phyloP scores from a whole-genome alignment of 305 asterid genomes.

The Rubia balearica region DNA sequence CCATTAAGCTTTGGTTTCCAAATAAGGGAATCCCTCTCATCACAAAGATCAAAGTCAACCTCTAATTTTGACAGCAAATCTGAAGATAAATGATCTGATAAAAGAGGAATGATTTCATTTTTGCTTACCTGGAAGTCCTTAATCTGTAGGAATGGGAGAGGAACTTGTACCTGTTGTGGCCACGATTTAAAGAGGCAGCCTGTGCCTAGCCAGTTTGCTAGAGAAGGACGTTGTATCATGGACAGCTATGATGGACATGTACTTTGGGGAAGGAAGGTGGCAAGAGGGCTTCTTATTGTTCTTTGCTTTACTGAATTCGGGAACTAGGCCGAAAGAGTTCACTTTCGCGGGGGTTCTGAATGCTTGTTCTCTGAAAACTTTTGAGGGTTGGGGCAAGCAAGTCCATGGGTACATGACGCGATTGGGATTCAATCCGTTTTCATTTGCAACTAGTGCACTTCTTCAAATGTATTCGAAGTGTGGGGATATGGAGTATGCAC shows the following conservation, averaged over 20 bases:
- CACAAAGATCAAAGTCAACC: too few species aligned
- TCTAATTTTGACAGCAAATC: too few species aligned
- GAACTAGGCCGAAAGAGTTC: slow-evolving; percentile 1
- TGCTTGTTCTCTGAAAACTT: not conserved
- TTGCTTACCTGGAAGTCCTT: too few species aligned
- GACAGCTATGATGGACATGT: not conserved
- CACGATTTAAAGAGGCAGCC: too few species aligned
- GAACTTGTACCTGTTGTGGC: too few species aligned
- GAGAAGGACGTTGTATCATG: slow-evolving; percentile 4
- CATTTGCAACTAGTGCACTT: slow-evolving; percentile 5
- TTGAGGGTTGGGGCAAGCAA: not conserved
- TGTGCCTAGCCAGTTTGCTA: too few species aligned
- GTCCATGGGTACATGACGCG: not conserved
- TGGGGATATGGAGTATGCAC: not conserved
- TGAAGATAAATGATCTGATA: too few species aligned
- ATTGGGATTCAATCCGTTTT: not conserved
- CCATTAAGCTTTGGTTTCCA: too few species aligned
- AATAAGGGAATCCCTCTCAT: too few species aligned
- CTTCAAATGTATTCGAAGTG: not conserved
- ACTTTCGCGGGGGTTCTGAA: not conserved
- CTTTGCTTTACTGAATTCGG: not conserved
- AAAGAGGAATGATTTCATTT: too few species aligned
- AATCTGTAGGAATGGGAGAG: too few species aligned
- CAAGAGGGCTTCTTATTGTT: not conserved
- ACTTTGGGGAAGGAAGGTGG: slow-evolving; percentile 6